phyloP scores from a whole-genome alignment of 192 early-diverging fungal genomes.

The Gamsiella multidivaricata region DNA sequence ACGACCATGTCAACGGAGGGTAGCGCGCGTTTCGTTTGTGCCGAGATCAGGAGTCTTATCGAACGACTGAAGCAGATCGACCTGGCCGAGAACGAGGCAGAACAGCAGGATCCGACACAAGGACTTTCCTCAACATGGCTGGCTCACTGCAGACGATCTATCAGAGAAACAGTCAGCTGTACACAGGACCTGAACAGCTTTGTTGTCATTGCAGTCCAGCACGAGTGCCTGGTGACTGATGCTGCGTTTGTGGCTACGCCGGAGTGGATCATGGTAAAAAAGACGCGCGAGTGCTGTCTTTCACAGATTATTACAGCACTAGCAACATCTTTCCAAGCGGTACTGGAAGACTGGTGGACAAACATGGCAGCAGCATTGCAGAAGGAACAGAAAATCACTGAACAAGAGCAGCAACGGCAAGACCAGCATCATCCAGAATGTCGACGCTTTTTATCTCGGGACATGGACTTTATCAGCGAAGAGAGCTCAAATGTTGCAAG shows the following conservation, averaged over 20 bases:
- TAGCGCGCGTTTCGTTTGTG: conserved; percentile 17
- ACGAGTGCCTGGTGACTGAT: conserved; percentile 37
- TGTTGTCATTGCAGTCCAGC: conserved; percentile 30
- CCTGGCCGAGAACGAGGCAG: not conserved
- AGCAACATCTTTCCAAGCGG: conserved; percentile 30
- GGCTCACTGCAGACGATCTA: conserved; percentile 7
- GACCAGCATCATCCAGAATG: not conserved
- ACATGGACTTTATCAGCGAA: conserved; percentile 22
- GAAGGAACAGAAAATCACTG: not conserved
- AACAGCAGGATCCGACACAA: not conserved
- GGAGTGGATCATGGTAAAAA: conserved; percentile 45
- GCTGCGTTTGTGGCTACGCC: conserved; percentile 19
- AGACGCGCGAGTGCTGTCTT: conserved; percentile 37
- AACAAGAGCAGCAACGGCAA: not conserved
- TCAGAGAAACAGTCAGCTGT: conserved; percentile 31
- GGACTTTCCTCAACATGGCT: not conserved
- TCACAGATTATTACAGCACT: conserved; percentile 25
- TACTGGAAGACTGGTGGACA: conserved; percentile 49
- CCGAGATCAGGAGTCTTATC: conserved; percentile 24
- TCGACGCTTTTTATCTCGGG: not conserved
- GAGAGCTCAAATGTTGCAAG: not conserved
- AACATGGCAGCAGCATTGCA: conserved; percentile 30
- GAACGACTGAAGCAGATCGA: conserved; percentile 18
- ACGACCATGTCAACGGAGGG: conserved; percentile 13
- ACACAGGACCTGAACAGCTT: conserved; percentile 29